Base-by-base conservation (phyloP, 108 stramenopile species). In the Nitzschia sp. region DNA sequence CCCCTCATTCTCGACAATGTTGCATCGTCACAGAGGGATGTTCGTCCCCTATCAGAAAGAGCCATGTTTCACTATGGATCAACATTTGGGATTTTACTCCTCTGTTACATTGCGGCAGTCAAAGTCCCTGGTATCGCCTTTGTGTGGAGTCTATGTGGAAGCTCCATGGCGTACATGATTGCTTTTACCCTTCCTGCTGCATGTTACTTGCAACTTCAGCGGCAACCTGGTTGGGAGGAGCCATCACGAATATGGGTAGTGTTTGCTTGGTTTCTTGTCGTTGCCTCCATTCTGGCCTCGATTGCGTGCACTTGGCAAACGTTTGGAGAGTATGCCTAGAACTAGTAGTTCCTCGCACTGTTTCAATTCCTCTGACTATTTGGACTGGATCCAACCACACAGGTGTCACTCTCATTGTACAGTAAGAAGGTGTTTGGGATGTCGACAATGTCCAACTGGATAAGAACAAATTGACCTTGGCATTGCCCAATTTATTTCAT, bases 81-180 rank as follows among this genome's bases (percentile, higher is more conserved):
- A 15, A 94, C 89, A 3, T 64, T 89, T 11, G 29, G 64, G 10
- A 88, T 94, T 54, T 52, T 82, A 11, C 24, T 58, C 7, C 34
- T 73, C 0, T 85, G 82, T 46, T 89, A 80, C 55, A 41, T 80
- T n/a, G 78, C 77, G 2, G 88, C 92, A 11, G 67, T 82, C 10
- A 51, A 50, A 6, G 87, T 81, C 50, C 83, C 86, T n/a, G 88
- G 89, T 22, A 89, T 91, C 20, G 85, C 78, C 10, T 50, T 78
- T 11, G 86, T 94, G 17, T 94, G 92, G 92, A 73, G 77, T 57
- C 68, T 94, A 41, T 75, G 75, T 59, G 89, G 92, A 29, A 85
- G 82, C 19, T 79, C 67, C 59, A 73, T 91, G 83, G 86, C 84
- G 2, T 86, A 87, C 69, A 25, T 87, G 8, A 88, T 94, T 57